These are phyloP conservation scores for Ceratocystis variospora DNA, from an alignment of 2,329 filamentous ascomycete genomes.

Conservation along the genomic window DNA sequence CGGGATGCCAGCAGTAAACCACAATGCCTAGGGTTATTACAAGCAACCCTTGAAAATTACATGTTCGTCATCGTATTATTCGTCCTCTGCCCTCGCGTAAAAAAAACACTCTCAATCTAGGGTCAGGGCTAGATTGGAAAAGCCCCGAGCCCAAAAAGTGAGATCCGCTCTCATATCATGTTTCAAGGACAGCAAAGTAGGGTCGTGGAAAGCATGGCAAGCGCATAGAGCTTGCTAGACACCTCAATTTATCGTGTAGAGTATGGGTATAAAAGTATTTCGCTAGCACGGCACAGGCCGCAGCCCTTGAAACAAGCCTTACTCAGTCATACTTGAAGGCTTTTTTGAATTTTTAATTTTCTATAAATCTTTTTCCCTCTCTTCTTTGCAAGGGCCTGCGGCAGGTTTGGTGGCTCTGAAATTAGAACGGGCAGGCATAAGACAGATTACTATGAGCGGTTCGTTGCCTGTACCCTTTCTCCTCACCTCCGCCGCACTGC, in stretches of 20 bases:
- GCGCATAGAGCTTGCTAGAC: not conserved
- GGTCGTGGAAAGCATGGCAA: not conserved
- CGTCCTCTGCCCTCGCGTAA: not conserved
- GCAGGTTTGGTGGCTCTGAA: not conserved
- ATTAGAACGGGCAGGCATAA: not conserved
- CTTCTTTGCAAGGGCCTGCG: not conserved
- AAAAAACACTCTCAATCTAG: not conserved
- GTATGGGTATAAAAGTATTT: not conserved
- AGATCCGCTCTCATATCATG: not conserved
- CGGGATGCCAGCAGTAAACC: not conserved
- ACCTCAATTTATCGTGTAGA: not conserved
- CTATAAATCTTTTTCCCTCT: no score
- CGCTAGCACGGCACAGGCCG: constrained; percentile 7
- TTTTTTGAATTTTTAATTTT: not conserved
- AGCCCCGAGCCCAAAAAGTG: not conserved
- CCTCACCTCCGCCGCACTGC: not conserved
- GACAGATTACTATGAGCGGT: not conserved
- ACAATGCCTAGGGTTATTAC: not conserved
- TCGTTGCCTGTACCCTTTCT: not conserved
- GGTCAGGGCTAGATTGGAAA: not conserved
- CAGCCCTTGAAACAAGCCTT: not conserved
- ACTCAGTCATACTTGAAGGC: not conserved
- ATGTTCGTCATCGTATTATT: not conserved
- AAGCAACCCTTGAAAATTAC: not conserved
- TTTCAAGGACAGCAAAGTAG: not conserved